A percentile compares a stretch with the other conserved stretches of the same genome.
Evolutionary conservation across 306 rosid genomes (phyloP).

Genomic region (Cucumis sativus): DNA sequence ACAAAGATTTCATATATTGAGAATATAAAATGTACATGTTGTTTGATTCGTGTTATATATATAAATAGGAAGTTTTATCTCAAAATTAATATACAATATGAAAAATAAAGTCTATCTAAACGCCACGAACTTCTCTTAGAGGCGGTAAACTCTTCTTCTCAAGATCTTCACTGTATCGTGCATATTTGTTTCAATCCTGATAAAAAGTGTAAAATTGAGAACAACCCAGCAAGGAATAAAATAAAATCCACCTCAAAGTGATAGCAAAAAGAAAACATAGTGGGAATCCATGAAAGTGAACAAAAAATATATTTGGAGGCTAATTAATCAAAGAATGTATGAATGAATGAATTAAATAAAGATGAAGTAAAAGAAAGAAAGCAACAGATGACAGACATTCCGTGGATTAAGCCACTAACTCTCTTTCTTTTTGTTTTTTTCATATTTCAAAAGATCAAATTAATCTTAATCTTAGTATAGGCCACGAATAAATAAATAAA

Average conservation of each 20-base stretch:
- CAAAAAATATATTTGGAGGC: background rate
- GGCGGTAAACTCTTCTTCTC: too few species aligned
- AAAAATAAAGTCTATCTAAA: too few species aligned
- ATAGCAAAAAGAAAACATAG: background rate
- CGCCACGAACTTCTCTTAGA: too few species aligned
- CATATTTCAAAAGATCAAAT: background rate
- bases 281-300: background rate
- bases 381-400: background rate
- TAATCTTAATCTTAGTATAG: background rate
- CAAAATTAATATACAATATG: too few species aligned
- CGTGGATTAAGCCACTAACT: constrained; percentile 7
- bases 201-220: background rate
- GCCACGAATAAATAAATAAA: background rate
- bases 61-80: too few species aligned
- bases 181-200: too few species aligned
- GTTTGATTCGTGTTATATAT: too few species aligned
- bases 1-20: too few species aligned
- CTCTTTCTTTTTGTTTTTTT: background rate
- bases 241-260: background rate
- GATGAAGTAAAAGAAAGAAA: background rate
- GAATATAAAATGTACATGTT: too few species aligned
- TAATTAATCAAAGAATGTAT: background rate
- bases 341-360: background rate
- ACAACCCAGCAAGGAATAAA: background rate
- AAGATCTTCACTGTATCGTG: too few species aligned